phyloP scores from a whole-genome alignment of 164 flowering plant species.

The Chimonanthus praecox region DNA sequence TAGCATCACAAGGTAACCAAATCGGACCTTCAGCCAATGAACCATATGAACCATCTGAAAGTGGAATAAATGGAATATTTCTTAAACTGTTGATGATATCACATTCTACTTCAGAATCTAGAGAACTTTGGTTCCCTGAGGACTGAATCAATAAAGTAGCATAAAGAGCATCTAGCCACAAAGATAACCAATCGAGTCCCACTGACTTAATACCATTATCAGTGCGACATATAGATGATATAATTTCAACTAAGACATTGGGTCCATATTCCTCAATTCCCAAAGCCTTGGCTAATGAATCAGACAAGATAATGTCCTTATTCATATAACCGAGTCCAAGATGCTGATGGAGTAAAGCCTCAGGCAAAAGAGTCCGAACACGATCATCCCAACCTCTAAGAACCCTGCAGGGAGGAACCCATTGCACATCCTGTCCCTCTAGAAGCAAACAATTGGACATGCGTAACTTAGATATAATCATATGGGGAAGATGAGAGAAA shows the following conservation, averaged over 20 bases:
- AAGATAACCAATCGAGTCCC: conserved; percentile 72
- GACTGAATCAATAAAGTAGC: conserved; percentile 30
- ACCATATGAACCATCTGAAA: conserved; percentile 77
- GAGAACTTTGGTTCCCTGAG: conserved; percentile 18
- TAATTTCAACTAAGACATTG: conserved; percentile 43
- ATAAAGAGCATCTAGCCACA: conserved; percentile 57
- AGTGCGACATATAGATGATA: conserved; percentile 43
- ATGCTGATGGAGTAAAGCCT: conserved; percentile 54
- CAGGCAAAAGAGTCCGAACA: conserved; percentile 54
- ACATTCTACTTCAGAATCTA: conserved; percentile 20
- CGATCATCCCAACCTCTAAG: conserved; percentile 73
- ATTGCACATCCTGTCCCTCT: conserved; percentile 52
- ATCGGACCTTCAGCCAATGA: conserved; percentile 64
- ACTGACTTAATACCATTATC: conserved; percentile 44
- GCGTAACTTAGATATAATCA: conserved; percentile 71
- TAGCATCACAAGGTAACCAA: conserved; percentile 68
- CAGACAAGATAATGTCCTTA: conserved; percentile 59
- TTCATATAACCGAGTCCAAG: conserved; percentile 81
- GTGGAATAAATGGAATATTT: conserved; percentile 74
- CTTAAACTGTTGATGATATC: conserved; percentile 39
- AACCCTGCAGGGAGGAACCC: conserved; percentile 92
- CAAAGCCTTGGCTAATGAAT: conserved; percentile 63
- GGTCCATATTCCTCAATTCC: conserved; percentile 85
- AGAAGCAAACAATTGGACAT: conserved; percentile 72
- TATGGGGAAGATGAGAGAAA: conserved; percentile 78